Evolutionary conservation across 192 early-diverging fungal species (phyloP).

Genomic region (Entomortierella lignicola): DNA sequence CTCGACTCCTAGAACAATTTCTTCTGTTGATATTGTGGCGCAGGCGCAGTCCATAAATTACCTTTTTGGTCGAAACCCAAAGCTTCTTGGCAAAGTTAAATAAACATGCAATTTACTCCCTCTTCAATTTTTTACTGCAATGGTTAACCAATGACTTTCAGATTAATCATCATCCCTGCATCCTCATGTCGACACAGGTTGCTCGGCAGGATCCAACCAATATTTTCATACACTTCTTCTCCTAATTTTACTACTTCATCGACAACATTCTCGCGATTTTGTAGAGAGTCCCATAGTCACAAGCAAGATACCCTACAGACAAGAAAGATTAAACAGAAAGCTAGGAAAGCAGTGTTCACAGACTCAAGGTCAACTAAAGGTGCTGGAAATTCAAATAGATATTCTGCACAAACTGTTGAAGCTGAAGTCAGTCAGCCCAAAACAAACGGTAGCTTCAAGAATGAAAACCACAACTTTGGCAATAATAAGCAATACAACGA

Average conservation of each 20-base stretch:
- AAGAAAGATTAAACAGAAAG: constrained; percentile 9
- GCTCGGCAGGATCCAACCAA: constrained; percentile 6
- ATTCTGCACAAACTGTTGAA: background rate
- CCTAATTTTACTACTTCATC: constrained; percentile 9
- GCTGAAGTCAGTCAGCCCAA: background rate
- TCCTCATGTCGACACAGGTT: background rate
- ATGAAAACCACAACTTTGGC: background rate
- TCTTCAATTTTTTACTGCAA: background rate
- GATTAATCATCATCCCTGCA: background rate
- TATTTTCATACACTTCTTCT: background rate
- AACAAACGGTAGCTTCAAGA: background rate
- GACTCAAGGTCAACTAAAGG: background rate
- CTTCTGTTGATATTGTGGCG: background rate
- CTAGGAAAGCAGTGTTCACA: constrained; percentile 7
- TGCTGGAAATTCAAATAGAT: background rate
- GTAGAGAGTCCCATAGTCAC: background rate
- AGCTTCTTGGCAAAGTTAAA: background rate
- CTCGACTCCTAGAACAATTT: too few species aligned
- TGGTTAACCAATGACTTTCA: background rate
- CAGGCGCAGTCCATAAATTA: background rate
- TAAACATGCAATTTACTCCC: background rate
- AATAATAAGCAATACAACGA: background rate
- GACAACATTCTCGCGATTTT: background rate
- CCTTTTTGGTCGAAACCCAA: background rate
- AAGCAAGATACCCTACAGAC: background rate